phyloP scores from a whole-genome alignment of 139 green algal species.

The Coelastrella sp. region DNA sequence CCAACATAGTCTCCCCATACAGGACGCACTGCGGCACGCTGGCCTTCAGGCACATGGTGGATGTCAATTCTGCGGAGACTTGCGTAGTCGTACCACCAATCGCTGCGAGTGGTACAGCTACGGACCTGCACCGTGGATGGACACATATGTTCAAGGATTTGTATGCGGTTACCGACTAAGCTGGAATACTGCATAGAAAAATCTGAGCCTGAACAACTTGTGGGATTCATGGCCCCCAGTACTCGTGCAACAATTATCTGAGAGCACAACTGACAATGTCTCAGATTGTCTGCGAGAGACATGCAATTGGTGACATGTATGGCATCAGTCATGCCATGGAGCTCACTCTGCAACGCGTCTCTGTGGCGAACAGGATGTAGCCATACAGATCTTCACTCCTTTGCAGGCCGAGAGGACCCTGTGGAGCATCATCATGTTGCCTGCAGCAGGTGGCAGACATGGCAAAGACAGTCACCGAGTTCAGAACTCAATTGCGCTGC shows the following conservation, averaged over 20 bases:
- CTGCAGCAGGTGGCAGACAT: too few relatives aligned
- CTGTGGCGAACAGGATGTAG: neutral
- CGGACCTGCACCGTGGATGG: slow-evolving; percentile 40
- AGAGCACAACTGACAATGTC: too few relatives aligned
- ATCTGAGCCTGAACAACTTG: too few relatives aligned
- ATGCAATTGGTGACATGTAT: too few relatives aligned
- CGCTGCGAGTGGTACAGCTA: neutral
- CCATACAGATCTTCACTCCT: neutral
- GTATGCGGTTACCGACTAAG: too few relatives aligned
- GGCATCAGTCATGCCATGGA: neutral
- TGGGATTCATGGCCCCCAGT: too few relatives aligned
- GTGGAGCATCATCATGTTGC: neutral
- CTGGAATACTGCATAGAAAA: too few relatives aligned
- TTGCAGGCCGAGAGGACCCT: slow-evolving; percentile 14
- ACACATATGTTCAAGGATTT: too few relatives aligned
- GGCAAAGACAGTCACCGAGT: too few relatives aligned
- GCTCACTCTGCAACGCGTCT: slow-evolving; percentile 9
- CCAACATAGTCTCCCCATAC: slow-evolving; percentile 20
- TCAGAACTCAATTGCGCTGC: too few relatives aligned
- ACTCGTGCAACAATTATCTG: too few relatives aligned
- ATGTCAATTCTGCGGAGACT: neutral
- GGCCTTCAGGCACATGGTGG: neutral
- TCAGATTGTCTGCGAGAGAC: too few relatives aligned
- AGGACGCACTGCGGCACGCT: neutral
- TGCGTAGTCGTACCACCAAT: slow-evolving; percentile 24